Conservation (phyloP, 371 early-diverging fungal species). For the Umbelopsis sp. region DNA sequence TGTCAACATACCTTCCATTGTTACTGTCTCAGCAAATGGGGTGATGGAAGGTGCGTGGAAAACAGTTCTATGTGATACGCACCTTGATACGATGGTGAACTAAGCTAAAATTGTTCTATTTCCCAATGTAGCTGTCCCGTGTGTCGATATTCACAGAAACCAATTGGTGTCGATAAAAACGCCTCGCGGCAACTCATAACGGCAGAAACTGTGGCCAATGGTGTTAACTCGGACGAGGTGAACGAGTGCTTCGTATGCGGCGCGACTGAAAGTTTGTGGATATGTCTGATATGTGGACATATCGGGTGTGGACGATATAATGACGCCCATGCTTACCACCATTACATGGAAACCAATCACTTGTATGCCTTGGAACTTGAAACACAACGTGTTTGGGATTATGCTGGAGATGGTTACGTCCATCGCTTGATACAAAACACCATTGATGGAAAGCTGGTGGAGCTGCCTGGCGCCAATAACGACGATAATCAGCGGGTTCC, state of each 20-base stretch:
- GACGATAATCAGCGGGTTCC: slow-evolving; percentile 21
- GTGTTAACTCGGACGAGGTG: slow-evolving; percentile 27
- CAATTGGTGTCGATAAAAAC: slow-evolving; percentile 28
- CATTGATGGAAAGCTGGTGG: slow-evolving; percentile 90
- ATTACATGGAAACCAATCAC: slow-evolving; percentile 81
- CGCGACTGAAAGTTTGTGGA: slow-evolving; percentile 84
- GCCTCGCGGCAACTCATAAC: slow-evolving; percentile 25
- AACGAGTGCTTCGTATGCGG: slow-evolving; percentile 78
- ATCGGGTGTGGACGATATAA: slow-evolving; percentile 85
- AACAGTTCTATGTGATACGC: not conserved
- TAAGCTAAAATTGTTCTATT: not conserved
- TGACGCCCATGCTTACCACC: slow-evolving; percentile 85
- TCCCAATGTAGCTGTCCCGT: slow-evolving; percentile 75
- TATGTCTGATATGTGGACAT: slow-evolving; percentile 93
- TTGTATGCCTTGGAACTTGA: slow-evolving; percentile 90
- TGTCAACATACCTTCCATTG: slow-evolving; percentile 96
- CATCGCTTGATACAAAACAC: slow-evolving; percentile 91
- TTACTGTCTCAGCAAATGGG: slow-evolving; percentile 88
- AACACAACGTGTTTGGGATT: slow-evolving; percentile 97
- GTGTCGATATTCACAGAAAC: slow-evolving; percentile 79
- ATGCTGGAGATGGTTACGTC: slow-evolving; percentile 93
- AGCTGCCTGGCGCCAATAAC: slow-evolving; percentile 68
- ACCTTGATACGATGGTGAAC: no score
- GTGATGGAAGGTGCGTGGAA: slow-evolving; percentile 61
- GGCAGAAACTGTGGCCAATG: slow-evolving; percentile 17